Conservation (phyloP, 1,139 yeast species). For the Protomyces inundatus region DNA sequence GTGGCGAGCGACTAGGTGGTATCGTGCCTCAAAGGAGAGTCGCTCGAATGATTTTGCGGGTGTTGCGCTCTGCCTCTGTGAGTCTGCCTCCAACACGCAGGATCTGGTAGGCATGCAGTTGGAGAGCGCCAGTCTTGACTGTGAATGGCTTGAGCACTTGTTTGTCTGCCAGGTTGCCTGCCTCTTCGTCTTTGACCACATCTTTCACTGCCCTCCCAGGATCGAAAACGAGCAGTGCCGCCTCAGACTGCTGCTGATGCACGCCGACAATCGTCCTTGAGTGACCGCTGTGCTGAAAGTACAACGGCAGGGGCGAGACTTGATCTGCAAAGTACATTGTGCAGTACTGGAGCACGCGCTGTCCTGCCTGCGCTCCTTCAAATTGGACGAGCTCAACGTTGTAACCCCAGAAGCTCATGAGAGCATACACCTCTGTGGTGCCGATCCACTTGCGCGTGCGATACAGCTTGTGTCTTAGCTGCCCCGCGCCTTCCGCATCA, state of each 20-base stretch:
- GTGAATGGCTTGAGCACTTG: neutral
- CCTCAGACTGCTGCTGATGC: neutral
- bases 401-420: conserved; percentile 6
- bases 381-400: conserved; percentile 8
- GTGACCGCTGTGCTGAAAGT: conserved; percentile 24
- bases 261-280: conserved; percentile 22
- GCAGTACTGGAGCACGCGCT: conserved; percentile 1
- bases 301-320: neutral
- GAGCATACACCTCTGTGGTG: conserved; percentile 27
- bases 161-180: neutral
- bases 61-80: neutral
- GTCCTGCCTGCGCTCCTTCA: neutral
- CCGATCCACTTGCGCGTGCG: conserved; percentile 28
- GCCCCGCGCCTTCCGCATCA: conserved; percentile 17
- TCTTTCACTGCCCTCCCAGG: conserved; percentile 7
- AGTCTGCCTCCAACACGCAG: conserved; percentile 8
- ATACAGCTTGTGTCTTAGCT: conserved; percentile 9
- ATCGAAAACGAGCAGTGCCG: conserved; percentile 15
- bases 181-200: neutral
- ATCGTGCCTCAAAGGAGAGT: neutral
- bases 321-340: neutral
- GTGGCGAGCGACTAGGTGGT: no score
- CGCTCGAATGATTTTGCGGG: conserved; percentile 2
- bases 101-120: conserved; percentile 1
- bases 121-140: neutral